Evolutionary conservation across 257 asterid genomes (phyloP), one percentile per base, ranked within the genome.

Genomic region (Solanum rostratum): DNA sequence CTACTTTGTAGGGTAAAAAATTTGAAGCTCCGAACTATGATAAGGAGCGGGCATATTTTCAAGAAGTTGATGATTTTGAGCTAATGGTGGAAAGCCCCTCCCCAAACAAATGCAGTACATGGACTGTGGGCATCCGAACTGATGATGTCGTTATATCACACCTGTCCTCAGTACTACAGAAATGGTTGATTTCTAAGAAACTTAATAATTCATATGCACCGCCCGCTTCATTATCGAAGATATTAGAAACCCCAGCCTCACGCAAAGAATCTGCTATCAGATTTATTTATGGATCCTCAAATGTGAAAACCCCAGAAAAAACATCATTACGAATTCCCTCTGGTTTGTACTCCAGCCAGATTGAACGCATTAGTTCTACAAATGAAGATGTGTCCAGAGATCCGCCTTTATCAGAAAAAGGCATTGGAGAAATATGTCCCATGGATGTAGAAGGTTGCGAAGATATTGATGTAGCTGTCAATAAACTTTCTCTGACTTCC

Each of bases 61-160:
- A 94, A 84, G 99, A 96, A 90, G 95, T 96, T 86, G 99, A 95
- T 91, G 93, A 94, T 85, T 96, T 88, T 85, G 98, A 96, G 85
- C 88, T 96, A 90, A 86, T 92, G 87, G 98, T 90, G 90, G 97
- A 96, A 88, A 96, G 99, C 88, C 99, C 98, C 85, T 96, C 99
- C 78, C 98, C 99, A 6, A 95, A 95, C 92, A 96, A 90, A 88
- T 82, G 90, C 69, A 55, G 87, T 86, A 92, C 97, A 80, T 96
- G 98, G 99, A 89, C 86, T 45, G 87, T 87, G 93, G 92, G 92
- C 37, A 66, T 85, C 53, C 88, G 88, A 86, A 87, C 54, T 66
- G 92, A 90, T 20, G 83, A 87, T 86, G 89, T 86, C 39, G 84
- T 55, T 85, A 82, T 93, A 88, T 92, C 95, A 30, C 92, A 86